These are phyloP conservation scores for Emergomyces africanus DNA, from an alignment of 2,329 filamentous ascomycete genomes.

Conservation along the genomic window DNA sequence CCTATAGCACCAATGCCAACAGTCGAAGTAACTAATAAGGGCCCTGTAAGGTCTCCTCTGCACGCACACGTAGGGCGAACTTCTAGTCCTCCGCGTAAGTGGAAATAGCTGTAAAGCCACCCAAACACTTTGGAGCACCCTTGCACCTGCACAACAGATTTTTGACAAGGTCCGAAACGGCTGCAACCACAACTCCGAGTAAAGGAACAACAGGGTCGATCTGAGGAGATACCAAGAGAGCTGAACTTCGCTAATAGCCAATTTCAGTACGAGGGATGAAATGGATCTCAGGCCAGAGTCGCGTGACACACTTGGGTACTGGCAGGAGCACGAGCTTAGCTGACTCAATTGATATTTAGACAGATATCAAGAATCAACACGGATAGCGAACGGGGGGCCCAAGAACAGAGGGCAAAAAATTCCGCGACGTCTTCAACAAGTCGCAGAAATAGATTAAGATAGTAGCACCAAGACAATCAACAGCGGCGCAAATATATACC, in stretches of 20 bases:
- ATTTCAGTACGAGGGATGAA: neutral
- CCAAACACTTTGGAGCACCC: neutral
- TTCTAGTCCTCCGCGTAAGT: neutral
- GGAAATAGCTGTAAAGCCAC: neutral
- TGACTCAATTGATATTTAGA: neutral
- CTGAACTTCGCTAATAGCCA: neutral
- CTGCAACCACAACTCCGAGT: neutral
- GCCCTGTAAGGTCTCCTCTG: neutral
- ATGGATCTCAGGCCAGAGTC: neutral
- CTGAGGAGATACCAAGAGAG: neutral
- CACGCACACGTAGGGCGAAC: neutral
- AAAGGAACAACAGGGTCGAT: neutral
- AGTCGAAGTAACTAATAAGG: neutral
- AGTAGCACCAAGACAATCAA: too few relatives aligned
- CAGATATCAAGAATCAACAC: neutral
- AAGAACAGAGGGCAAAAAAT: neutral
- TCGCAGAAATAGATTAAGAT: neutral
- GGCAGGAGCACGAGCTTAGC: neutral
- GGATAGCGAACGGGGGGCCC: neutral
- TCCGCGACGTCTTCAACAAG: neutral
- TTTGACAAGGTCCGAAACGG: neutral
- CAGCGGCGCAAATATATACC: neutral
- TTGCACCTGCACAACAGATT: neutral
- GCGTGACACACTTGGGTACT: neutral
- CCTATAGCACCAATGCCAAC: neutral